phyloP scores from a whole-genome alignment of 805 yeast genomes.

The Candida ortonii region DNA sequence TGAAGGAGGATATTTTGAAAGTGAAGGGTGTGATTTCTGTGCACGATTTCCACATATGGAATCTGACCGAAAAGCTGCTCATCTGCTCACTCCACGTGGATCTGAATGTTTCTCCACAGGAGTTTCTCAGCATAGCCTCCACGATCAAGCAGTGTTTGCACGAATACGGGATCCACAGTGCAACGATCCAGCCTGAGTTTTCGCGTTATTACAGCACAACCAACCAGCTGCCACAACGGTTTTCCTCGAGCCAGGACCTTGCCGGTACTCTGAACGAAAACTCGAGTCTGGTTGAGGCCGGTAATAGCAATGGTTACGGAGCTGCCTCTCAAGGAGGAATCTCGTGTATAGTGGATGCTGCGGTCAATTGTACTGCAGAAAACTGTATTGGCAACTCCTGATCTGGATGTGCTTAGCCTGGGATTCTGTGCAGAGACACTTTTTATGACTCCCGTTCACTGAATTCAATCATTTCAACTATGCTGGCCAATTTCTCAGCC shows the following conservation, averaged over 20 bases:
- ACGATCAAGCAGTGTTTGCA: conserved; percentile 77
- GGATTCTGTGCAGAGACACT: too few species aligned
- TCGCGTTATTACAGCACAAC: conserved; percentile 32
- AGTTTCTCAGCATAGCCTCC: conserved; percentile 67
- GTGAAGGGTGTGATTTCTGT: conserved; percentile 77
- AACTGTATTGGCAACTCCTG: too few species aligned
- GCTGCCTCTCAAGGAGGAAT: conserved; percentile 30
- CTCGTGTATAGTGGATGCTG: conserved; percentile 50
- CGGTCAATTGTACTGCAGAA: conserved; percentile 47
- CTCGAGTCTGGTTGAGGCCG: conserved; percentile 23
- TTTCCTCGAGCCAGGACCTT: conserved; percentile 22
- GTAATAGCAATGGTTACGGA: conserved; percentile 33
- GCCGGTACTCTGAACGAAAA: conserved; percentile 10
- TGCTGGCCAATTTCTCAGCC: too few species aligned
- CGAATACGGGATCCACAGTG: conserved; percentile 83
- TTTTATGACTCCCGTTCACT: too few species aligned
- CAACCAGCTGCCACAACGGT: conserved; percentile 31
- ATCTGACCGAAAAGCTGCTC: conserved; percentile 77
- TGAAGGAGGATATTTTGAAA: conserved; percentile 62
- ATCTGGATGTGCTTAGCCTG: too few species aligned
- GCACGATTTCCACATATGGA: conserved; percentile 97
- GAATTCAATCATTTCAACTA: too few species aligned
- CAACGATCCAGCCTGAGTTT: conserved; percentile 96
- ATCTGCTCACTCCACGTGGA: conserved; percentile 91
- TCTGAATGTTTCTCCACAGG: conserved; percentile 58